Percentiles rank a stretch among this genome's conserved stretches.
Evolutionary conservation across 495 filamentous ascomycete species (phyloP).

Genomic region (Aspergillus olivimuriae): DNA sequence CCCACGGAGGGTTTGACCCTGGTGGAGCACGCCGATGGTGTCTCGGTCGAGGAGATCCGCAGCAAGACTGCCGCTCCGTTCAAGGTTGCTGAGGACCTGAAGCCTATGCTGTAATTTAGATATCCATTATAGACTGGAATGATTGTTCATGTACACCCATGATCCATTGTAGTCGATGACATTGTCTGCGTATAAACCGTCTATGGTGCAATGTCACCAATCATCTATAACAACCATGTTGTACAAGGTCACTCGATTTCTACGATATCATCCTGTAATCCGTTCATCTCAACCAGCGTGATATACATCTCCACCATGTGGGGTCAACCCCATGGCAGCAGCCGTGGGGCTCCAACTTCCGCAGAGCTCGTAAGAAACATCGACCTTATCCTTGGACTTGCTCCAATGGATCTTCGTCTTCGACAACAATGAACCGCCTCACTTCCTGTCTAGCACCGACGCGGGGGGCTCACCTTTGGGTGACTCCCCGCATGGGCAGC

Average conservation of each 20-base stretch:
- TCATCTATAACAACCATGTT: too few relatives aligned
- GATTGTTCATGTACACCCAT: too few relatives aligned
- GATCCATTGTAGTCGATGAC: too few relatives aligned
- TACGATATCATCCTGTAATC: too few relatives aligned
- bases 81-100: conserved; percentile 64
- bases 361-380: too few relatives aligned
- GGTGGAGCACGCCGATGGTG: conserved; percentile 72
- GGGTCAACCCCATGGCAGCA: not conserved
- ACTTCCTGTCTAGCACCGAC: not conserved
- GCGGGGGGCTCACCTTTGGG: not conserved
- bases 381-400: too few relatives aligned
- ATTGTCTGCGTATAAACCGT: too few relatives aligned
- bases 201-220: too few relatives aligned
- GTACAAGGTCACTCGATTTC: not conserved
- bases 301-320: not conserved
- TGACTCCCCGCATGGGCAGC: too few relatives aligned
- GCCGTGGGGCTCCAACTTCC: too few relatives aligned
- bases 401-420: not conserved
- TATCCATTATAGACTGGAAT: conserved; percentile 1
- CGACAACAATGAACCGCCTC: not conserved
- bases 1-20: conserved; percentile 70
- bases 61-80: conserved; percentile 84
- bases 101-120: conserved; percentile 59
- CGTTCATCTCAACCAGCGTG: too few relatives aligned
- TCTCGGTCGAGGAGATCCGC: conserved; percentile 79